Evolutionary conservation across 257 asterid species (phyloP), one percentile per base, ranked within the genome.

Genomic region (Nicotiana obtusifolia): DNA sequence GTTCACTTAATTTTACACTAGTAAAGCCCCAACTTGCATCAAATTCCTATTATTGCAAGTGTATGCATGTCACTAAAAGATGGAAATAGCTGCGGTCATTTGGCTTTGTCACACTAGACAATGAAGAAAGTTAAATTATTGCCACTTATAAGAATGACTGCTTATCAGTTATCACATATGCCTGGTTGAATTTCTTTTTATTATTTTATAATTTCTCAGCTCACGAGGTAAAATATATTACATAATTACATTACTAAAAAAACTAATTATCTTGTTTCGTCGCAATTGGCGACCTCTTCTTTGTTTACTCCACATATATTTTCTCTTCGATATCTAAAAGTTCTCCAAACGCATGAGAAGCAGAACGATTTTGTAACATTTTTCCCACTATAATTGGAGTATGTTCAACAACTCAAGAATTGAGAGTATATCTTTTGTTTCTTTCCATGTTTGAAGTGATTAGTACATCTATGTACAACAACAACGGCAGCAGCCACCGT

Each of bases 301-400:
- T 76, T 53, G 24, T 76, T 76, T 76, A 24, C 47, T 76, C 14
- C 69, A 30, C 54, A 26, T 77, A 31, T 62, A 14, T 20, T 20
- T 26, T 82, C 84, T 73, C 81, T 54, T 82, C 14, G 62, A 82
- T 82, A 82, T 80, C 31, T 67, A 71, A 47, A 71, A 69, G 80
- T 71, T 81, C 75, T 71, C 81, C 76, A 68, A 81, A 81, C 67
- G 37, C 31, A 81, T 67, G 68, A 52, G 65, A 81, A 81, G 54
- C 26, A 53, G 79, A 59, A 81, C 41, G 62, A 71, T 41, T 81
- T 81, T 69, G 67, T 9, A 47, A 2, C 53, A 47, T 47, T 10
- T 44, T 8, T 10, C 53, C 1, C 1, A 10, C 15, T 13, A 4
- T 53, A 15, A 53, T 53, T 53, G 60, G 75, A 41, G 15, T 71